These are phyloP conservation scores for Arbutus unedo DNA, from an alignment of 148 eudicot species.

Conservation along the genomic window DNA sequence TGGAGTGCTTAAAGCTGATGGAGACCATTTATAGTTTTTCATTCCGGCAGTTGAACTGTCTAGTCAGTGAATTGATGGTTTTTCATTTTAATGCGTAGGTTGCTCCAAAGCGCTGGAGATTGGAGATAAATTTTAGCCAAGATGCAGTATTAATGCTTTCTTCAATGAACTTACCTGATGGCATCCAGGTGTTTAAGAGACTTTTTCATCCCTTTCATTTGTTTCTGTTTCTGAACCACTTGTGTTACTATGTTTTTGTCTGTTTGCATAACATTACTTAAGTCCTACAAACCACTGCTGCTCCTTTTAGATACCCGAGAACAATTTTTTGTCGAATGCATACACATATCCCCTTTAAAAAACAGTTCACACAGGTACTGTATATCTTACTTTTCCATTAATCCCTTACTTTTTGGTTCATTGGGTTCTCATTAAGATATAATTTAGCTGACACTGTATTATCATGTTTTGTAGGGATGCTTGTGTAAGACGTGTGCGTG, in stretches of 20 bases:
- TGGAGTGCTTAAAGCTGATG: background rate
- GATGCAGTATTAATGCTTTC: conserved; percentile 92
- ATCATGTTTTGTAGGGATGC: background rate
- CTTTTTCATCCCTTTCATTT: background rate
- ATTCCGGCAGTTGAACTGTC: background rate
- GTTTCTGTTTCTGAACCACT: background rate
- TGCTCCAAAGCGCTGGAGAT: conserved; percentile 82
- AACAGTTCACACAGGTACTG: background rate
- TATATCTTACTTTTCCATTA: background rate
- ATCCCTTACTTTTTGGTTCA: background rate
- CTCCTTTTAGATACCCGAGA: background rate
- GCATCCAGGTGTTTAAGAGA: conserved; percentile 56
- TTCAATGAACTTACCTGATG: conserved; percentile 85
- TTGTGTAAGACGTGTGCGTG: background rate
- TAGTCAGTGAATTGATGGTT: background rate
- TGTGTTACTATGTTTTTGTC: background rate
- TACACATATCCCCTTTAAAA: background rate
- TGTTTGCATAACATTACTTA: background rate
- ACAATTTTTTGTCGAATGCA: background rate
- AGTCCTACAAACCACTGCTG: background rate
- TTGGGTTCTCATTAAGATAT: background rate
- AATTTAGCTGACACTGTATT: background rate
- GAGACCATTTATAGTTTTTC: background rate
- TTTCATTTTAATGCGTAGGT: conserved; percentile 33
- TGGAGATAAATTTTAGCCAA: conserved; percentile 80